Evolutionary conservation across 2,329 filamentous ascomycete genomes (phyloP).

Genomic region (Lasiodiplodia theobromae): DNA sequence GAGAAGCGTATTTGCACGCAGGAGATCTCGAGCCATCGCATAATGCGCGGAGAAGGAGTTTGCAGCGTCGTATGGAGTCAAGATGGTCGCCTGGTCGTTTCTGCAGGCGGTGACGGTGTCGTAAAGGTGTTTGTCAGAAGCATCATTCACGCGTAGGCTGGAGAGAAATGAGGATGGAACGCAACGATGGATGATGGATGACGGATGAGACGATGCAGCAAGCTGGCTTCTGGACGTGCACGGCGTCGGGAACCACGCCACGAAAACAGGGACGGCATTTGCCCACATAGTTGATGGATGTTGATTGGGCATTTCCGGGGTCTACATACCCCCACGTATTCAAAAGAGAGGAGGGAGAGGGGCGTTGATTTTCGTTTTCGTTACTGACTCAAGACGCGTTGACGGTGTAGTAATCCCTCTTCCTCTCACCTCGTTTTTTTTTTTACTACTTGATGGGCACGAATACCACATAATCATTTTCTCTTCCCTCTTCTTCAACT

Average conservation of each 20-base stretch:
- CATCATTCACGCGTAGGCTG: conserved; percentile 6
- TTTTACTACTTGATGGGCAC: conserved; percentile 12
- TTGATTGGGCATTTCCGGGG: conserved; percentile 22
- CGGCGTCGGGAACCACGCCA: background rate
- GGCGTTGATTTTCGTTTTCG: conserved; percentile 2
- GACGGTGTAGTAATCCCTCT: conserved; percentile 22
- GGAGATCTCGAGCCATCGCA: conserved; percentile 89
- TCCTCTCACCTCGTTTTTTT: background rate
- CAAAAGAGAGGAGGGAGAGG: conserved; percentile 12
- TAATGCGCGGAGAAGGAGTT: conserved; percentile 96
- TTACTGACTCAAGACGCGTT: background rate
- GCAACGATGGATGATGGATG: conserved; percentile 18
- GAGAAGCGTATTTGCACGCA: conserved; percentile 96
- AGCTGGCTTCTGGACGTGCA: conserved; percentile 3
- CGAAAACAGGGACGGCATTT: conserved; percentile 20
- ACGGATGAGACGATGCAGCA: conserved; percentile 10
- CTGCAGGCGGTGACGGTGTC: conserved; percentile 91
- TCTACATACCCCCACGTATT: conserved; percentile 2
- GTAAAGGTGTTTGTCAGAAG: conserved; percentile 79
- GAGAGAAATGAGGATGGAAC: background rate
- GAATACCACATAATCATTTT: conserved; percentile 21
- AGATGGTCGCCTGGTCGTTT: conserved; percentile 93
- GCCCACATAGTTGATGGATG: conserved; percentile 19
- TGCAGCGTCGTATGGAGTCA: conserved; percentile 95
- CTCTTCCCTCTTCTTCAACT: background rate